These are phyloP conservation scores for Reticulascus tulasneorum DNA, from an alignment of 2,329 filamentous ascomycete species.

Conservation along the genomic window DNA sequence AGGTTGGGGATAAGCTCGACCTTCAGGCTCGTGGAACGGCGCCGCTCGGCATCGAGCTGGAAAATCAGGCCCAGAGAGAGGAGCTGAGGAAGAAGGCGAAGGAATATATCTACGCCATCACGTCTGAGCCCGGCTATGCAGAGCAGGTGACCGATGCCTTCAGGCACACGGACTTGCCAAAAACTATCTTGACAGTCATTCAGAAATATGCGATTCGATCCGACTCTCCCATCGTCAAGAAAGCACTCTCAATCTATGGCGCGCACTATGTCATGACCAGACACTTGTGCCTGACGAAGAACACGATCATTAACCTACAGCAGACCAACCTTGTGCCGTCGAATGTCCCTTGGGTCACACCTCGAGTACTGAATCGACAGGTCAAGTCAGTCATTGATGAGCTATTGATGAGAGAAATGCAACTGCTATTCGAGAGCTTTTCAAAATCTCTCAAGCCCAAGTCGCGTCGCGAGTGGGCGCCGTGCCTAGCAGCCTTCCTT, in stretches of 20 bases:
- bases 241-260: slow-evolving; percentile 50
- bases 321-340: slow-evolving; percentile 39
- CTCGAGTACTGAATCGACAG: slow-evolving; percentile 52
- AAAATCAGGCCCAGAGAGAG: slow-evolving; percentile 36
- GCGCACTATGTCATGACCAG: slow-evolving; percentile 55
- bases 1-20: slow-evolving; percentile 31
- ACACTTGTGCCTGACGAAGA: slow-evolving; percentile 47
- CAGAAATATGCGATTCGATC: slow-evolving; percentile 40
- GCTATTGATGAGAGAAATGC: slow-evolving; percentile 47
- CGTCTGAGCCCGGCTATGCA: slow-evolving; percentile 43
- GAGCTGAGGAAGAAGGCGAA: slow-evolving; percentile 42
- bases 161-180: slow-evolving; percentile 40
- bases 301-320: slow-evolving; percentile 30
- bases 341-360: slow-evolving; percentile 41
- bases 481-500: slow-evolving; percentile 53
- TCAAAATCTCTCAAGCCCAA: slow-evolving; percentile 51
- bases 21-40: slow-evolving; percentile 39
- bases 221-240: slow-evolving; percentile 46
- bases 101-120: slow-evolving; percentile 45
- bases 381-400: slow-evolving; percentile 55
- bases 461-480: slow-evolving; percentile 49
- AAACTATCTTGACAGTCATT: slow-evolving; percentile 41
- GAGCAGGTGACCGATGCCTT: slow-evolving; percentile 47
- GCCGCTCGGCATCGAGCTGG: slow-evolving; percentile 47
- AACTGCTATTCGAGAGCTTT: slow-evolving; percentile 49